Conservation (phyloP, 768 basidiomycete species). For the Hydnomerulius pinastri region DNA sequence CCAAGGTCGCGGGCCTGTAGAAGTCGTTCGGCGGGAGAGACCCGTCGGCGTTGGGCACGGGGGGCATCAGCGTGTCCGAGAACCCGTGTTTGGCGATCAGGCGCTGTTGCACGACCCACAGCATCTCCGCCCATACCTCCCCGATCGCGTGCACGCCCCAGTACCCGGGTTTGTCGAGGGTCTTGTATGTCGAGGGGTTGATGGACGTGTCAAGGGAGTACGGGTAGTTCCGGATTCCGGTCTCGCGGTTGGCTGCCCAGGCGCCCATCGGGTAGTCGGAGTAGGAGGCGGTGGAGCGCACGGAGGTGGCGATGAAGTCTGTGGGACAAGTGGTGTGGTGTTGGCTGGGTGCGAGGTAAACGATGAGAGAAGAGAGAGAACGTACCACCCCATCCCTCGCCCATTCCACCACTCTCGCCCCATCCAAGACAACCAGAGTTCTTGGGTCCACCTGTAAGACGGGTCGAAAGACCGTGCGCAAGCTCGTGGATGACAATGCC, state of each 20-base stretch:
- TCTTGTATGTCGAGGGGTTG: constrained; percentile 95
- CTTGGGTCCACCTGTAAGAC: constrained; percentile 90
- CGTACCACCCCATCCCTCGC: constrained; percentile 91
- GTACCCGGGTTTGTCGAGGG: constrained; percentile 90
- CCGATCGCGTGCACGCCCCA: constrained; percentile 93
- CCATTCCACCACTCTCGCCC: constrained; percentile 97
- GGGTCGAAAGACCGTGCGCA: constrained; percentile 88
- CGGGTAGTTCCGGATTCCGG: constrained; percentile 84
- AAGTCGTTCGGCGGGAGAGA: constrained; percentile 67
- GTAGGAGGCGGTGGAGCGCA: constrained; percentile 73
- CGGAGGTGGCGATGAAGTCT: constrained; percentile 87
- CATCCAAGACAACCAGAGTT: constrained; percentile 94
- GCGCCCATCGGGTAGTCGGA: constrained; percentile 89
- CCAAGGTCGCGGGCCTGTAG: constrained; percentile 51
- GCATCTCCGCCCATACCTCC: constrained; percentile 94
- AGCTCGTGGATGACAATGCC: constrained; percentile 96
- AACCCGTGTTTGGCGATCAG: constrained; percentile 85
- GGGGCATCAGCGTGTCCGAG: constrained; percentile 79
- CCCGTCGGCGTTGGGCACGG: constrained; percentile 62
- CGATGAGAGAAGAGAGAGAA: background rate
- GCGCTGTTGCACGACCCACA: constrained; percentile 75
- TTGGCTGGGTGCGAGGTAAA: constrained; percentile 1
- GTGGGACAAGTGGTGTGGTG: background rate
- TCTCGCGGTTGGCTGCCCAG: constrained; percentile 82
- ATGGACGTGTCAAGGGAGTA: constrained; percentile 78